These are phyloP conservation scores for Ceratobasidium sp. DNA, from an alignment of 1,284 basidiomycete species.

Conservation along the genomic window DNA sequence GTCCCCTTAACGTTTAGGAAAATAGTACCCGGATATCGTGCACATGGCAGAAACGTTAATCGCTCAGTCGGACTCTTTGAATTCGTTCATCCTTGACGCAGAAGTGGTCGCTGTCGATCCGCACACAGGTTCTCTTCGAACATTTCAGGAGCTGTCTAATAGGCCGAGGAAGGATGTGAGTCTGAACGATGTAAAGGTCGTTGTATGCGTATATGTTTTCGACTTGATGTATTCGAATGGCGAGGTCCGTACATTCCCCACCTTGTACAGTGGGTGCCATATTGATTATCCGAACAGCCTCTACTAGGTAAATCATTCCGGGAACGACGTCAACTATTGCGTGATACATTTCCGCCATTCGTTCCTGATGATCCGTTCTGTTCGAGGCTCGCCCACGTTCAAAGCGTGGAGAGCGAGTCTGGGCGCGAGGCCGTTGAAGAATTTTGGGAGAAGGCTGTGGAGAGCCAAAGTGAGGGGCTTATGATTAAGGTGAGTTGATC, in stretches of 20 bases:
- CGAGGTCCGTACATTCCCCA: constrained; percentile 62
- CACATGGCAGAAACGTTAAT: constrained; percentile 50
- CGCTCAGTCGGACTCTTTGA: constrained; percentile 47
- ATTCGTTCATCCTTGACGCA: constrained; percentile 86
- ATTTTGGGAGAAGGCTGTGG: constrained; percentile 87
- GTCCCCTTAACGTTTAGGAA: constrained; percentile 41
- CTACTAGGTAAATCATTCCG: constrained; percentile 82
- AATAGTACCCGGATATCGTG: constrained; percentile 89
- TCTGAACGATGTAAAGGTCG: constrained; percentile 95
- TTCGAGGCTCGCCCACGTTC: constrained; percentile 84
- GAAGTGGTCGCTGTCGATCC: constrained; percentile 87
- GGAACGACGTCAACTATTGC: constrained; percentile 76
- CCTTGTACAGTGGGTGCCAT: background rate
- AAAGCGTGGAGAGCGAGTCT: constrained; percentile 78
- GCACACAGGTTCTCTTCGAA: constrained; percentile 73
- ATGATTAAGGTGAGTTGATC: constrained; percentile 85
- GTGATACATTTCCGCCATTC: constrained; percentile 70
- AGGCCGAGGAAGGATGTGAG: constrained; percentile 92
- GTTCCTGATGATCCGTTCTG: constrained; percentile 62
- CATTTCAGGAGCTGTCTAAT: constrained; percentile 90
- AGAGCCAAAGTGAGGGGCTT: constrained; percentile 89
- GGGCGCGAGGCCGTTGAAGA: constrained; percentile 76
- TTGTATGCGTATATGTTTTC: constrained; percentile 95
- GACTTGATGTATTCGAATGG: constrained; percentile 96
- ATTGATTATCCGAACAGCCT: constrained; percentile 64